Evolutionary conservation across 495 filamentous ascomycete genomes (phyloP), one percentile per base, ranked within the genome.

Genomic region (Neurospora sp.): DNA sequence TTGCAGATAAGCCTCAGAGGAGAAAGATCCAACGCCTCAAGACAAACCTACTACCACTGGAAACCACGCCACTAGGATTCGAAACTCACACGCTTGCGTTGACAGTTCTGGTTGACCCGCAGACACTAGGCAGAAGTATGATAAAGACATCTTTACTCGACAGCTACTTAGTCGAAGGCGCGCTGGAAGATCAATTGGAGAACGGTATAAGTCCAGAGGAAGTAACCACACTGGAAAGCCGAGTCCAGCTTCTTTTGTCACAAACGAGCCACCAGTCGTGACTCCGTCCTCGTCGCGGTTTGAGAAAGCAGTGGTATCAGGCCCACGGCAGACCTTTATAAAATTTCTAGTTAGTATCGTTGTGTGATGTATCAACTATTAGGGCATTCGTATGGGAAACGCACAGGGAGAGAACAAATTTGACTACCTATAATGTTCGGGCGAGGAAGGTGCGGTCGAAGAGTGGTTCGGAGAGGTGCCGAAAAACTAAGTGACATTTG

Each of bases 41-140:
- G 72, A 85, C 82, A n/a, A 80, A 74, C 40, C 78, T 82, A n/a
- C 72, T 85, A 37, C 84, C 85, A 27, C 75, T 86, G n/a, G 84
- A 86, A 71, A 83, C 73, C 9, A 78, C 80, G 42, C 78, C 81
- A 4, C 69, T 69, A 1, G 73, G 77, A 7, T 75, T 74, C 20
- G 72, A 83, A 61, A 80, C 75, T 0, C 77, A 82, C 69, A 40
- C 18, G 27, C 48, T 83, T 27, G 70, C 73, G 14, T 72, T 79
- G 39, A 70, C 72, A 3, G n/a, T 82, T 68, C 53, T 70, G 10
- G 40, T 77, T 14, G 61, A 74, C 59, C 20, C 69, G 0, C n/a
- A 40, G 3, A 14, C 69, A 9, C 10, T 79, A 27, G 70, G 48
- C 6, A 70, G 41, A 12, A 31, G 44, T 35, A 10, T 78, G 14